Evolutionary conservation across 129 eudicot genomes (phyloP).

Genomic region (Artemisia annua): DNA sequence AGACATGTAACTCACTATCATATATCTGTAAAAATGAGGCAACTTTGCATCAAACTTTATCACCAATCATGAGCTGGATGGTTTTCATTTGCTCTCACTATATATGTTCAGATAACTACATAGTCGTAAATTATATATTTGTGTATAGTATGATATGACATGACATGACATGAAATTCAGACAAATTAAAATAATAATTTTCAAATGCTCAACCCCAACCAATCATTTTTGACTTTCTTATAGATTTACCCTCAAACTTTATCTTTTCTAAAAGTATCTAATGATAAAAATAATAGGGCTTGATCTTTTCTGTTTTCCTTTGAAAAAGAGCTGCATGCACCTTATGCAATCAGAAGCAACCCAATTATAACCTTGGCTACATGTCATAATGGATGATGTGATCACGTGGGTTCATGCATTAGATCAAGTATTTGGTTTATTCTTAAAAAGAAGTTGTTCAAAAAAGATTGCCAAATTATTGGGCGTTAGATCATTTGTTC

Average conservation of each 20-base stretch:
- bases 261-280: too few species aligned
- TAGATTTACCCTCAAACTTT: neutral
- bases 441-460: conserved; percentile 13
- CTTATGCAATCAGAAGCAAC: neutral
- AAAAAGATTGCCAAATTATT: conserved; percentile 20
- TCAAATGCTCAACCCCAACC: too few species aligned
- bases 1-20: too few species aligned
- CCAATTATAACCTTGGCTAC: conserved; percentile 6
- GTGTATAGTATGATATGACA: too few species aligned
- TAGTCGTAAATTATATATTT: too few species aligned
- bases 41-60: too few species aligned
- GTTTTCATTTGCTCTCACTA: too few species aligned
- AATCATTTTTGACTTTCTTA: neutral
- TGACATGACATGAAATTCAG: too few species aligned
- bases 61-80: too few species aligned
- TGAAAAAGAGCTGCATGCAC: conserved; percentile 5
- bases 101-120: too few species aligned
- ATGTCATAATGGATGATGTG: conserved; percentile 8
- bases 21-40: too few species aligned
- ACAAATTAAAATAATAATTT: too few species aligned
- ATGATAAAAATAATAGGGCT: neutral
- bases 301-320: neutral
- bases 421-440: neutral
- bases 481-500: conserved; percentile 4
- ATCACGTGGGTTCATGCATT: conserved; percentile 25